Percentiles rank a stretch among this genome's conserved stretches.
Evolutionary conservation across 108 stramenopile species (phyloP).

Genomic region (Stephanodiscus minutulus): DNA sequence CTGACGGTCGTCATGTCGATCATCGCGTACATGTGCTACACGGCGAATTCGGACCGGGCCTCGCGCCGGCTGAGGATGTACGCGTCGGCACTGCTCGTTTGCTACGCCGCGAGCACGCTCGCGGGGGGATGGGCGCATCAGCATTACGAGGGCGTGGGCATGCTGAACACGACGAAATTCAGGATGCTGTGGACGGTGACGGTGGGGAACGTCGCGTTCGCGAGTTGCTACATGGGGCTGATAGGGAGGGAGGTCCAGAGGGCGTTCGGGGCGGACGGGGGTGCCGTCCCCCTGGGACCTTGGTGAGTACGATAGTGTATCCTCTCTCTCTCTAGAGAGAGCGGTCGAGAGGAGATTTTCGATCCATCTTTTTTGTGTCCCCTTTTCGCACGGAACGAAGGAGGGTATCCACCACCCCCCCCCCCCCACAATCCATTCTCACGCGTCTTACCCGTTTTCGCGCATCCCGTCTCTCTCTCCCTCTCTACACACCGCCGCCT

Average conservation of each 20-base stretch:
- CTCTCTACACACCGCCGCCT: background rate
- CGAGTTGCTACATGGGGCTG: constrained; percentile 72
- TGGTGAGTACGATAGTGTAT: constrained; percentile 11
- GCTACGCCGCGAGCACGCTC: constrained; percentile 63
- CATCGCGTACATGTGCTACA: constrained; percentile 30
- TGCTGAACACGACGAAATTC: constrained; percentile 64
- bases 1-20: constrained; percentile 62
- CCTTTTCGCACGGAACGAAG: too few species aligned
- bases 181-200: constrained; percentile 77
- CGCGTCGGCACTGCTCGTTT: constrained; percentile 49
- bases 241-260: constrained; percentile 60
- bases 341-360: too few species aligned
- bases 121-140: constrained; percentile 82
- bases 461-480: background rate
- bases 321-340: too few species aligned
- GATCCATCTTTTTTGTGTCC: too few species aligned
- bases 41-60: constrained; percentile 3
- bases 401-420: too few species aligned
- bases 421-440: too few species aligned
- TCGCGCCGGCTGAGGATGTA: constrained; percentile 16
- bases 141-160: constrained; percentile 35
- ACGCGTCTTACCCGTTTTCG: too few species aligned
- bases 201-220: constrained; percentile 80
- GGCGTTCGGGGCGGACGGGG: constrained; percentile 33
- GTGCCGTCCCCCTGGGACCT: constrained; percentile 24